Evolutionary conservation across 352 stramenopile genomes (phyloP).

Genomic region (Phytophthora quininea): DNA sequence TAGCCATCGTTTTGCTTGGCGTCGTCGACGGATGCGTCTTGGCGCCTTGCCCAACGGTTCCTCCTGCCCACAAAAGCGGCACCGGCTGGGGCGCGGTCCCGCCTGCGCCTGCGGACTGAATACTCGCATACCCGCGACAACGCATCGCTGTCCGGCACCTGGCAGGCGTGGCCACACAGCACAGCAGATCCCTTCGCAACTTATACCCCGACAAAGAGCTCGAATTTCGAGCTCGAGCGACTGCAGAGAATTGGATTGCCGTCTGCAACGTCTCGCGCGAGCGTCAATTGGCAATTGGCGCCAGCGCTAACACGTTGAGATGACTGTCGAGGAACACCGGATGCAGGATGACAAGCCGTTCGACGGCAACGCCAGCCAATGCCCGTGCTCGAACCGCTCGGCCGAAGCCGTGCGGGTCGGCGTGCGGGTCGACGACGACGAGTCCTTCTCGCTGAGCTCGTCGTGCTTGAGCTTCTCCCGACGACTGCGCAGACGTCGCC

Average conservation of each 20-base stretch:
- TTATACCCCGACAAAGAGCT: no score
- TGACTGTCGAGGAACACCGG: constrained; percentile 18
- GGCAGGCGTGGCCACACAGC: no score
- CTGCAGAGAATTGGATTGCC: no score
- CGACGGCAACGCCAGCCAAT: constrained; percentile 29
- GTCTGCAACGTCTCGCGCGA: constrained; percentile 16
- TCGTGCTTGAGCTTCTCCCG: constrained; percentile 32
- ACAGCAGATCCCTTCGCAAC: not conserved
- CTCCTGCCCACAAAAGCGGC: constrained; percentile 20
- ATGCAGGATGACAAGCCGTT: constrained; percentile 31
- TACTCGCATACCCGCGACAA: not conserved
- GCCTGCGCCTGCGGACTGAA: not conserved
- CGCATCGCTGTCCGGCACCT: not conserved
- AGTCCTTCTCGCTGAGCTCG: constrained; percentile 23
- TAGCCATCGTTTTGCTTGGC: constrained; percentile 19
- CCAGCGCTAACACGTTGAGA: constrained; percentile 2
- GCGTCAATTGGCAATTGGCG: constrained; percentile 43
- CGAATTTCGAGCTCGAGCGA: no score
- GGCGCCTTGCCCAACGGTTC: not conserved
- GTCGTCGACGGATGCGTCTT: constrained; percentile 14
- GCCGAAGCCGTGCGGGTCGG: constrained; percentile 19
- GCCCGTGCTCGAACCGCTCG: constrained; percentile 35
- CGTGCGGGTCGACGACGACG: constrained; percentile 13
- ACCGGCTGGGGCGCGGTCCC: constrained; percentile 4
- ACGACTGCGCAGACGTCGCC: constrained; percentile 30